Evolutionary conservation across 768 basidiomycete genomes (phyloP).

Genomic region (Lyophyllum decastes): DNA sequence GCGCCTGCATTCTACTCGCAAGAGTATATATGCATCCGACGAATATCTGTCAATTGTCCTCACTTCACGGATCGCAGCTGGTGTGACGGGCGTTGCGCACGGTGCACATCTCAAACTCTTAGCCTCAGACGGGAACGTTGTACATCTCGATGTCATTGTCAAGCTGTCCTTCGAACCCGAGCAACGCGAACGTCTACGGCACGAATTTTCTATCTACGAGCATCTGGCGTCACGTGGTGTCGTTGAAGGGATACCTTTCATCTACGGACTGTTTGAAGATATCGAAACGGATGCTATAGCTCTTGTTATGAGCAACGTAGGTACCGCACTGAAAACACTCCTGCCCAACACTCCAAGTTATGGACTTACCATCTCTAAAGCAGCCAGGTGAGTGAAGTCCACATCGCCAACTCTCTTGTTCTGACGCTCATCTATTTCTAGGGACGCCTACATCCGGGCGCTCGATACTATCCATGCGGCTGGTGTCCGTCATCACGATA

Average conservation of each 20-base stretch:
- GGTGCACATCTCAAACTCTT: conserved; percentile 3
- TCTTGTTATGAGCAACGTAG: conserved; percentile 17
- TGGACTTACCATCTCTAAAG: background rate
- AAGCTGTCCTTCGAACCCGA: conserved; percentile 15
- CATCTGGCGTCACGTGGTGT: background rate
- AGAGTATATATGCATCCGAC: conserved; percentile 2
- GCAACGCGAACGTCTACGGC: conserved; percentile 13
- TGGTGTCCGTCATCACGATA: background rate
- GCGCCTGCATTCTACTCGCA: background rate
- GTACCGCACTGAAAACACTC: background rate
- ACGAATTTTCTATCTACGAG: conserved; percentile 9
- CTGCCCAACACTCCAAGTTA: background rate
- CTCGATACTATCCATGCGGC: background rate
- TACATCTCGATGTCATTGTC: conserved; percentile 11
- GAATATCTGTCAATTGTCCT: conserved; percentile 12
- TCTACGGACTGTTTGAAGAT: conserved; percentile 17
- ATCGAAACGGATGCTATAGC: conserved; percentile 12
- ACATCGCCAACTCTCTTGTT: background rate
- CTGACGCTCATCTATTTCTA: background rate
- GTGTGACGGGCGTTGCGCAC: conserved; percentile 13
- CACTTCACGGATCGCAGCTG: conserved; percentile 11
- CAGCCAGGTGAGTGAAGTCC: background rate
- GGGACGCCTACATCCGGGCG: background rate
- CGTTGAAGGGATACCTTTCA: conserved; percentile 10
- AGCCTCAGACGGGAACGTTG: background rate